phyloP scores from a whole-genome alignment of 768 basidiomycete species.

The Macrolepiota dolichaula region DNA sequence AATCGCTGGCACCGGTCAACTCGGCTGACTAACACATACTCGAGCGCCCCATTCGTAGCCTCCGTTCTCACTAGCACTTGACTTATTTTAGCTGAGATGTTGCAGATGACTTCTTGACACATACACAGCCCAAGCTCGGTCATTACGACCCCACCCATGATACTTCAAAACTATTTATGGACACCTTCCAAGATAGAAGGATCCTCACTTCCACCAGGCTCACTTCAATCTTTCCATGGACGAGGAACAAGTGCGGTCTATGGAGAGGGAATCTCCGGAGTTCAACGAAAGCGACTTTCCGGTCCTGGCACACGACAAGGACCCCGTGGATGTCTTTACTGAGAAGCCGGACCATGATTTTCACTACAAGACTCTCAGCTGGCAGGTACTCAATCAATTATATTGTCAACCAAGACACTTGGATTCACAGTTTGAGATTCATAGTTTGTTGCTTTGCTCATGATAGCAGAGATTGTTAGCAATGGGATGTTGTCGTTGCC shows the following conservation, averaged over 20 bases:
- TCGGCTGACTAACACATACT: no score
- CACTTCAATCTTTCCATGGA: neutral
- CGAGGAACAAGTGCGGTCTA: neutral
- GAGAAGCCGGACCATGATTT: constrained; percentile 41
- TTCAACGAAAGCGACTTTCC: neutral
- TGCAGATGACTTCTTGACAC: no score
- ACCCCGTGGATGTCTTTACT: constrained; percentile 38
- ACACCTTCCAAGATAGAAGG: neutral
- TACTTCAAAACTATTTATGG: neutral
- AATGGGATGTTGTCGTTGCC: constrained; percentile 56
- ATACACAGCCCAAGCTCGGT: no score
- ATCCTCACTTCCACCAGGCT: neutral
- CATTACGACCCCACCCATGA: no score
- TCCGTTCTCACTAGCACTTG: no score
- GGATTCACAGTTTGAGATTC: neutral
- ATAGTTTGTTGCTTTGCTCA: constrained; percentile 45
- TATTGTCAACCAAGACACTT: neutral
- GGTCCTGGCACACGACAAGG: neutral
- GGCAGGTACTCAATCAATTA: constrained; percentile 33
- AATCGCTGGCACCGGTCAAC: no score
- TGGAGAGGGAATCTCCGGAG: neutral
- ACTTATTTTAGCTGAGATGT: no score
- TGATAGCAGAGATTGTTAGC: constrained; percentile 57
- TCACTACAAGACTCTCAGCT: constrained; percentile 50
- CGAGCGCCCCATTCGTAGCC: no score